Conservation (phyloP, 1,284 basidiomycete species). For the Tilletia indica region DNA sequence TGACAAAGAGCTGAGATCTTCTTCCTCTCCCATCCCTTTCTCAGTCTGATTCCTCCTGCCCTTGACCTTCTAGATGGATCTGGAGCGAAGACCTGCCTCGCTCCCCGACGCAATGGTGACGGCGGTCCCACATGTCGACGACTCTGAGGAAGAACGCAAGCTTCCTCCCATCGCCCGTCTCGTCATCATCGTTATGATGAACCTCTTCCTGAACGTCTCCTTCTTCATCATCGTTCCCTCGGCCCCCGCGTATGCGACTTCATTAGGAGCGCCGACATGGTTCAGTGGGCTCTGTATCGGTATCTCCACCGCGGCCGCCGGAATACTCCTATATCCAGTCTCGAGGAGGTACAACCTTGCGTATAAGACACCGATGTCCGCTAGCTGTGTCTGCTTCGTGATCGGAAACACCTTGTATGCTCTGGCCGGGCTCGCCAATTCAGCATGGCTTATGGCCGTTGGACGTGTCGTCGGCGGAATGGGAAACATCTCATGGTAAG, state of each 20-base stretch:
- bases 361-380: conserved; percentile 32
- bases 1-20: too few species aligned
- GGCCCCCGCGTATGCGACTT: conserved; percentile 32
- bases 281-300: conserved; percentile 38
- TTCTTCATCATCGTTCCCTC: conserved; percentile 44
- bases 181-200: conserved; percentile 29
- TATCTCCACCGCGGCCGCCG: conserved; percentile 29
- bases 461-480: conserved; percentile 31
- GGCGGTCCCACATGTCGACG: too few species aligned
- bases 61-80: neutral
- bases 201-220: conserved; percentile 37
- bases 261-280: conserved; percentile 35
- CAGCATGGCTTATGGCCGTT: conserved; percentile 35
- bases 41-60: too few species aligned
- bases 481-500: conserved; percentile 31
- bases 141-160: conserved; percentile 4
- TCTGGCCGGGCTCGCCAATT: conserved; percentile 29
- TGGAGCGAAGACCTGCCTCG: neutral
- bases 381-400: conserved; percentile 31
- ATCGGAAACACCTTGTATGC: conserved; percentile 32
- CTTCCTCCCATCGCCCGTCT: conserved; percentile 28
- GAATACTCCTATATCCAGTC: conserved; percentile 32
- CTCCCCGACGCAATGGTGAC: too few species aligned
- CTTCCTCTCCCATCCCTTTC: too few species aligned
- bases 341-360: conserved; percentile 27